A percentile compares a stretch with the other conserved stretches of the same genome.
These are phyloP conservation scores for Hibiscus mutabilis DNA, from an alignment of 345 rosid species.

Conservation along the genomic window DNA sequence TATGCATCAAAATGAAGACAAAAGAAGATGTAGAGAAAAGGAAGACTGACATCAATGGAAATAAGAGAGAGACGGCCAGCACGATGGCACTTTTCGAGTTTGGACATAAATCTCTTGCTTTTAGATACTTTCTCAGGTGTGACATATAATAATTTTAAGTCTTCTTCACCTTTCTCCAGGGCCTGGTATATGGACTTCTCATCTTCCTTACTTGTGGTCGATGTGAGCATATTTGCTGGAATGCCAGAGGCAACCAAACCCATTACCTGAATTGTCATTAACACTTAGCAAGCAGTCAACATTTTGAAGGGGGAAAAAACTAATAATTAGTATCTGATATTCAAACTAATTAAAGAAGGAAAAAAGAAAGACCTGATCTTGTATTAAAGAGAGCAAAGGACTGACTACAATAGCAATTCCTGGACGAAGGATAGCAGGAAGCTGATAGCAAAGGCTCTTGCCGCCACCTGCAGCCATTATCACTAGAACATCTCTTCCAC, in stretches of 20 bases:
- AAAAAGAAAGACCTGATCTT: constrained; percentile 68
- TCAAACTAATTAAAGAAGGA: not conserved
- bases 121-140: constrained; percentile 95
- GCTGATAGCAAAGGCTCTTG: constrained; percentile 96
- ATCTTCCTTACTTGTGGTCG: constrained; percentile 74
- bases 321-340: not conserved
- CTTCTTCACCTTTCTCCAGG: constrained; percentile 84
- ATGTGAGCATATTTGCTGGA: constrained; percentile 79
- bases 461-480: constrained; percentile 99
- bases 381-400: constrained; percentile 86
- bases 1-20: not conserved
- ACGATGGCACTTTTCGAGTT: constrained; percentile 82
- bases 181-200: constrained; percentile 89
- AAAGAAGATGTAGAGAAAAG: not conserved
- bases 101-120: constrained; percentile 98
- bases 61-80: constrained; percentile 73
- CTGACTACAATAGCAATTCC: constrained; percentile 86
- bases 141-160: constrained; percentile 73
- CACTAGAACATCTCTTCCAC: constrained; percentile 77
- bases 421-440: constrained; percentile 67
- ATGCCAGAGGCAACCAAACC: constrained; percentile 81
- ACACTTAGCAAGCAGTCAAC: not conserved
- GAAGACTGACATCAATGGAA: constrained; percentile 69
- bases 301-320: not conserved
- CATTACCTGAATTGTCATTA: constrained; percentile 57